phyloP scores from a whole-genome alignment of 306 rosid species.

The Citrullus amarus region DNA sequence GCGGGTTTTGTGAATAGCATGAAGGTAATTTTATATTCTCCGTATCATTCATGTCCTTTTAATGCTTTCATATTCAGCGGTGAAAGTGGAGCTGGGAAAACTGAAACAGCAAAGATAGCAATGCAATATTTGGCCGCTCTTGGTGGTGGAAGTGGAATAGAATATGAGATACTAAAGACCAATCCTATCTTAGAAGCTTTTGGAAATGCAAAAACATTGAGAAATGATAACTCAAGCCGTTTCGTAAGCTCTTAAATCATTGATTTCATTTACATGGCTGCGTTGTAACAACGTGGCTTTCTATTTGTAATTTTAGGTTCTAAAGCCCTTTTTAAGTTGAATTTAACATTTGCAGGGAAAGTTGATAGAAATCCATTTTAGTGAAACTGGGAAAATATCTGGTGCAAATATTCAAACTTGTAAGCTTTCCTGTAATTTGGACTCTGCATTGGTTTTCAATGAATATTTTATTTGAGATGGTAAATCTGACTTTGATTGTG shows the following conservation, averaged over 20 bases:
- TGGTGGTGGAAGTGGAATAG: conserved; percentile 99
- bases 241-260: conserved; percentile 56
- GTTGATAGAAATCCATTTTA: conserved; percentile 92
- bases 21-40: conserved; percentile 15
- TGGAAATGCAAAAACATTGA: conserved; percentile 91
- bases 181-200: conserved; percentile 97
- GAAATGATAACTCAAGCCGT: conserved; percentile 99
- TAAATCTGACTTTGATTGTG: conserved; percentile 28
- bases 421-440: conserved; percentile 28
- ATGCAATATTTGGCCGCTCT: conserved; percentile 97
- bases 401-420: conserved; percentile 97
- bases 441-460: conserved; percentile 1
- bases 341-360: conserved; percentile 60
- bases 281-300: not conserved
- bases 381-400: conserved; percentile 95
- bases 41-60: not conserved
- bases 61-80: conserved; percentile 35
- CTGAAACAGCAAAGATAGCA: conserved; percentile 97
- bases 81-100: conserved; percentile 99
- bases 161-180: conserved; percentile 87
- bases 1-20: conserved; percentile 1
- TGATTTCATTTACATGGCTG: conserved; percentile 4
- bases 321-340: conserved; percentile 13
- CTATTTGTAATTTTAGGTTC: not conserved
- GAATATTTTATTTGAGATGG: conserved; percentile 11